Evolutionary conservation across 75 land plant genomes (phyloP).

Genomic region (Cupressus sempervirens): DNA sequence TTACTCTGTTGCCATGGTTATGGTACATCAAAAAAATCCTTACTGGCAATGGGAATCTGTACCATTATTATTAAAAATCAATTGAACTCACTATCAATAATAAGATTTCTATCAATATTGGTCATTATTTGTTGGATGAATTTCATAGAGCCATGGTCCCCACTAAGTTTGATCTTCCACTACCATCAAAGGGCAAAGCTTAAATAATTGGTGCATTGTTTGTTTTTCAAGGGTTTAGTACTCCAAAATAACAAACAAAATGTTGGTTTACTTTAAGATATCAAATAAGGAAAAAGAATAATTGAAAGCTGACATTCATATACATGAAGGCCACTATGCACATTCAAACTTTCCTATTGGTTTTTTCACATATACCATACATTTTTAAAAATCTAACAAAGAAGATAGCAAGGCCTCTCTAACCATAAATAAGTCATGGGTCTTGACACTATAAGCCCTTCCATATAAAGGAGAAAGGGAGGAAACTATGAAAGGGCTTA

Average conservation of each 20-base stretch:
- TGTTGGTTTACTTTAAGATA: too few species aligned
- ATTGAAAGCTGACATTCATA: background rate
- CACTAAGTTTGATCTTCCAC: background rate
- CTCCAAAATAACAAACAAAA: too few species aligned
- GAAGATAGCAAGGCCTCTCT: too few species aligned
- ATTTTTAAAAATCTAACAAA: background rate
- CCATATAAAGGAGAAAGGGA: too few species aligned
- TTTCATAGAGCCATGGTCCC: background rate
- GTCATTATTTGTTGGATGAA: background rate
- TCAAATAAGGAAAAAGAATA: background rate
- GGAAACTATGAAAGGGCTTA: too few species aligned
- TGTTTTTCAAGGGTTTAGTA: too few species aligned
- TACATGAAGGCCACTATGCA: conserved; percentile 8
- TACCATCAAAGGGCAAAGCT: background rate
- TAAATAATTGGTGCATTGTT: too few species aligned
- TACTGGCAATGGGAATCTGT: background rate
- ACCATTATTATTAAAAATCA: background rate
- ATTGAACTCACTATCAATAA: background rate
- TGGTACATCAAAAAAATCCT: background rate
- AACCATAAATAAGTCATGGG: too few species aligned
- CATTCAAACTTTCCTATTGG: conserved; percentile 11
- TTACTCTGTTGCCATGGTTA: background rate
- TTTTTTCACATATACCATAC: background rate
- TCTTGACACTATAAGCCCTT: too few species aligned
- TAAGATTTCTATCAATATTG: background rate